Base-by-base conservation (phyloP, 192 early-diverging fungal genomes). In the Irineochytrium annulatum region DNA sequence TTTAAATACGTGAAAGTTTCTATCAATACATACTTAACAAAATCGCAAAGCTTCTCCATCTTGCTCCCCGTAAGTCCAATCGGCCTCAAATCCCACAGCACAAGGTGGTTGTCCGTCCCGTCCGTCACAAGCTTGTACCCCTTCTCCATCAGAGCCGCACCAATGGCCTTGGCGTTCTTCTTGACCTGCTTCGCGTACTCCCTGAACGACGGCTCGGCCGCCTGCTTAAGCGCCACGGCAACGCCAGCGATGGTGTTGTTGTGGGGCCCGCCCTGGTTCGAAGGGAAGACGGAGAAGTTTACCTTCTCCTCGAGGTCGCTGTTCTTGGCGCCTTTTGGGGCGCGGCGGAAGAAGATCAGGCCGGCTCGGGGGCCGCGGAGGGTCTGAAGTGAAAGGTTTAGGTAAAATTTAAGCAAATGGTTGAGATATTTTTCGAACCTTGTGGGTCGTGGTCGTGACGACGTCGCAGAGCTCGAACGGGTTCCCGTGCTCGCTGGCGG, bases 201-300 rank as follows among this genome's bases (percentile, higher is more conserved):
- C 64, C 91, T 89, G 77, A 96, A 99, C 77, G 89, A 91, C 31
- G 94, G 94, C 55, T 81, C 78, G 51, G 91, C 93, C 14, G 83
- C 97, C 80, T 98, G 97, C 87, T 97, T 97, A 54, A 99, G 82
- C 5, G 95, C 90, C 53, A 99, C 95, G 49, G 97, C 97, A 35
- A 99, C 80, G 31, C 83, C 97, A 28, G 95, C 95, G 79, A 99
- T 99, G 57, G 95, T 96, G 89, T 99, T 98, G 88, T 99, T 99
- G 87, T 99, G 97, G 31, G 97, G 97, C 44, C 97, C 97, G 70
- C 97, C 97, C 83, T 99, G 97, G 85, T 91, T 93, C 63, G 91
- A 92, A 46, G 97, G 97, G 88, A 99, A 99, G 44, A 99, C 97
- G 5, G 97, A 93, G 82, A 91, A 91, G 87, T 99, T 97, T 68